Conservation (phyloP, 2,329 filamentous ascomycete genomes). For the Orbilia brochopaga region DNA sequence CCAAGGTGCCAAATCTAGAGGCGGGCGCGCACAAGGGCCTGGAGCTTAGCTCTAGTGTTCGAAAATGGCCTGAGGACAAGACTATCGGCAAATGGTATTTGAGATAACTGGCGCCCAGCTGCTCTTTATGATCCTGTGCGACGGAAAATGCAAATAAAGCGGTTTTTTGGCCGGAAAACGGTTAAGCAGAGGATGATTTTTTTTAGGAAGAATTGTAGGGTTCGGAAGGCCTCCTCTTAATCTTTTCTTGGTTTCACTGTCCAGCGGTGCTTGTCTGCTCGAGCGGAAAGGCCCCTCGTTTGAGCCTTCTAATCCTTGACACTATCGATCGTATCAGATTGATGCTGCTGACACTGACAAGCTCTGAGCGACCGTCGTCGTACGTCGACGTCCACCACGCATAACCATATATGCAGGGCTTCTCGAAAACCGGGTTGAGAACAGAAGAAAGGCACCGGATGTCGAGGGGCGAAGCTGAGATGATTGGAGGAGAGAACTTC, state of each 20-base stretch:
- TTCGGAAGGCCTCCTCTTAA: neutral
- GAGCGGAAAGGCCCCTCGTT: neutral
- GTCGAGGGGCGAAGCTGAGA: neutral
- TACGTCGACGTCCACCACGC: neutral
- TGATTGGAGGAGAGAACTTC: constrained; percentile 8
- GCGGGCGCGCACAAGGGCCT: constrained; percentile 10
- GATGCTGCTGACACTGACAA: too few relatives aligned
- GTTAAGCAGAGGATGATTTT: neutral
- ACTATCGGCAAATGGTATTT: constrained; percentile 36
- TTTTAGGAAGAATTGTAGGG: neutral
- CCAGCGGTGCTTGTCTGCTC: neutral
- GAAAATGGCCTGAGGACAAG: constrained; percentile 30
- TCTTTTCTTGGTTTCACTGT: constrained; percentile 10
- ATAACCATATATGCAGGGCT: neutral
- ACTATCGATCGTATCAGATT: neutral
- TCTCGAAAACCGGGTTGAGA: neutral
- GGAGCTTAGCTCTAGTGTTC: constrained; percentile 12
- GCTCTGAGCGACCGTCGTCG: too few relatives aligned
- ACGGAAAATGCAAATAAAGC: neutral
- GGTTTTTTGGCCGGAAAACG: neutral
- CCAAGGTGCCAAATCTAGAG: constrained; percentile 48
- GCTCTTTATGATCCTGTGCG: constrained; percentile 5
- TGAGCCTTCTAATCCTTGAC: neutral
- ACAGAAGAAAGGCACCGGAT: neutral
- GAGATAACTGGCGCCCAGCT: constrained; percentile 27